Conservation (phyloP, 2,329 filamentous ascomycete species). For the Diaporthe ampelina region DNA sequence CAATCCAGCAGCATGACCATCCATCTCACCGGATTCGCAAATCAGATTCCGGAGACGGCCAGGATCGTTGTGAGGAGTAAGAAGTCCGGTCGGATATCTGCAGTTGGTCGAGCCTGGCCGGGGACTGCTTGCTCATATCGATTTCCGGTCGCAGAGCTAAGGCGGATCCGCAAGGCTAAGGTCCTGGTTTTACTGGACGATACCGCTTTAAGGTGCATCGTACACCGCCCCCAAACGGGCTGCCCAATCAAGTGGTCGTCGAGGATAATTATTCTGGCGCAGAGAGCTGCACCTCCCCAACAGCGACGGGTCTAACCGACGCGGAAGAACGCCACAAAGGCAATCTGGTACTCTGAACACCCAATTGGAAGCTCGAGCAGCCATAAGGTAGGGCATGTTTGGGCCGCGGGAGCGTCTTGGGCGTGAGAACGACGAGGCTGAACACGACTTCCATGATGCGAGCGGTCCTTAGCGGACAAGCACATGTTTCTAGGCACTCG, state of each 20-base stretch:
- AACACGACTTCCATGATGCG: neutral
- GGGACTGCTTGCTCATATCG: neutral
- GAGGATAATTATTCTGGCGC: too few relatives aligned
- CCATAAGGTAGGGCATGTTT: neutral
- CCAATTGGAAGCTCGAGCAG: neutral
- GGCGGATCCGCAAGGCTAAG: slow-evolving; percentile 6
- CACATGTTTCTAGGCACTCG: neutral
- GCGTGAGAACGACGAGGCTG: neutral
- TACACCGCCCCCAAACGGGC: neutral
- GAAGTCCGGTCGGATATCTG: neutral
- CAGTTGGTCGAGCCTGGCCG: neutral
- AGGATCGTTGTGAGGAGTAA: neutral
- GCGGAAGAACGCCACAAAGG: neutral
- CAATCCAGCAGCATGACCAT: neutral
- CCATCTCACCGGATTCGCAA: neutral
- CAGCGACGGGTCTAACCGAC: neutral
- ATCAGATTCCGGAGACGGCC: neutral
- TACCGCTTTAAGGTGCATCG: neutral
- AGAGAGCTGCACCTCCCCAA: neutral
- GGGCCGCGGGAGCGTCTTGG: too few relatives aligned
- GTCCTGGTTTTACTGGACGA: neutral
- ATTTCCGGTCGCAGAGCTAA: neutral
- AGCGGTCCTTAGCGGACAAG: neutral
- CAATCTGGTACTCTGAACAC: neutral
- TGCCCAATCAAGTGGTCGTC: neutral